Percentiles rank a stretch among this genome's conserved stretches.
Evolutionary conservation across 2,329 filamentous ascomycete species (phyloP).

Genomic region (Trichocomaceae sp.): DNA sequence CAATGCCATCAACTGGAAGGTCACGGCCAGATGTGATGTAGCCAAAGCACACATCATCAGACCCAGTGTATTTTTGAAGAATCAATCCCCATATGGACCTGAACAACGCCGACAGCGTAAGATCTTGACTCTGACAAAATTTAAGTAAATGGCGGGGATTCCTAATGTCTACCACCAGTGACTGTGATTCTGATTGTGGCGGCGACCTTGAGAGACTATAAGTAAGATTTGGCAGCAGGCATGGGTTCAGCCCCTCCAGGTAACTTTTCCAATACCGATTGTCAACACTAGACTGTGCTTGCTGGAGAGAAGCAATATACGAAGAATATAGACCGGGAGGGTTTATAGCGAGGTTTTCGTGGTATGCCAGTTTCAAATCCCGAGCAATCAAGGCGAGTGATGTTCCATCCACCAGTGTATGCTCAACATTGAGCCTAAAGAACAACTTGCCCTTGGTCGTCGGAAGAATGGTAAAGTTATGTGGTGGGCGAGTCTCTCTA

Average conservation of each 20-base stretch:
- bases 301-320: background rate
- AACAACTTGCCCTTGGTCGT: background rate
- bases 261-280: background rate
- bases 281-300: background rate
- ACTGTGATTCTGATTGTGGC: background rate
- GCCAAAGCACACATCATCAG: constrained; percentile 35
- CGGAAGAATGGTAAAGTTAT: background rate
- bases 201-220: background rate
- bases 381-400: background rate
- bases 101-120: constrained; percentile 28
- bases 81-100: constrained; percentile 36
- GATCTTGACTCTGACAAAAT: background rate
- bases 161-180: background rate
- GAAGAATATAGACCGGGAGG: background rate
- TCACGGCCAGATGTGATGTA: constrained; percentile 37
- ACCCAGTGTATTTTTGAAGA: constrained; percentile 29
- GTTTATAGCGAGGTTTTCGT: constrained; percentile 24
- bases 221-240: background rate
- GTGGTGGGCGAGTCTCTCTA: background rate
- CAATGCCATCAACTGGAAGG: constrained; percentile 25
- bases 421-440: constrained; percentile 1
- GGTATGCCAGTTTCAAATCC: constrained; percentile 28
- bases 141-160: background rate
- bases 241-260: background rate
- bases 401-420: constrained; percentile 2